Base-by-base conservation (phyloP, 768 basidiomycete genomes). In the Suillus weaverae region DNA sequence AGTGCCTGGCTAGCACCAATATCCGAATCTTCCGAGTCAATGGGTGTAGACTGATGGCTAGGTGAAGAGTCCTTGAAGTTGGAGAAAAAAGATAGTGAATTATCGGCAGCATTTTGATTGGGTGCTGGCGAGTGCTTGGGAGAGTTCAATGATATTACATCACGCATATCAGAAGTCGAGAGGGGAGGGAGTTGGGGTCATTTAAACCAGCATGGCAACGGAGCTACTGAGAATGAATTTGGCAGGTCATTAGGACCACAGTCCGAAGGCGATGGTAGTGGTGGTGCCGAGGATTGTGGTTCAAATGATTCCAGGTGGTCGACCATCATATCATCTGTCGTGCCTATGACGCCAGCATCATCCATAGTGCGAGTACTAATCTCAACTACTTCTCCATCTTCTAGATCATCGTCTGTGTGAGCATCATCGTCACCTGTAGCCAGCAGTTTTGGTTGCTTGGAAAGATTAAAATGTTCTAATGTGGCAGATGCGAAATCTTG, bases 401-500 rank as follows among this genome's bases (percentile, higher is more conserved):
- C n/a, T n/a, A n/a, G n/a, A n/a, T n/a, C n/a, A 46, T 18, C n/a
- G 48, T 30, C 43, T 10, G 60, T 22, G n/a, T 13, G n/a, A 22
- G n/a, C 2, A 2, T 22, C 10, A 5, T 61, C 2, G 4, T 61
- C 43, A 43, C 1, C 18, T 48, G 36, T 35, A 33, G 13, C 30
- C 8, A n/a, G 22, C n/a, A n/a, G n/a, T 61, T 5, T 3, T 61
- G 18, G 33, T 18, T 18, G 16, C 13, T 46, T 46, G 6, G n/a
- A n/a, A 32, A 38, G 6, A n/a, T 62, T 13, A 18, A 16, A 62
- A 32, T 57, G 38, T n/a, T 33, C 32, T 14, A 39, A 51, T 33
- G 61, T 20, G 2, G 41, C 44, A 22, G 64, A 61, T 11, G 64
- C 51, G n/a, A 62, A 65, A 33, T 62, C 44, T 51, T 62, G 53